Conservation (phyloP, 176 grass and related monocot species). For the Rhynchospora breviuscula region DNA sequence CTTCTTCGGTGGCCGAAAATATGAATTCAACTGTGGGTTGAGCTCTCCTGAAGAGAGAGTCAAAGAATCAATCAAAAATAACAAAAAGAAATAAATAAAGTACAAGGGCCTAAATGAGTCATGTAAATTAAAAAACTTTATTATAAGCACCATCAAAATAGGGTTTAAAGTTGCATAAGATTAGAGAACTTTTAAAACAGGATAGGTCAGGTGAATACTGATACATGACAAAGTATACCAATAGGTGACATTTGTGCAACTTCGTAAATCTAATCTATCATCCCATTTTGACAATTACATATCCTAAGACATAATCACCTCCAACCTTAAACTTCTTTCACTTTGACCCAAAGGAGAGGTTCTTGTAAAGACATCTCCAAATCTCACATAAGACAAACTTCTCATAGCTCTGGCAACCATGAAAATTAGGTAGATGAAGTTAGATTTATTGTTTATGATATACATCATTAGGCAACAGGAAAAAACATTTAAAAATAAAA, state of each 20-base stretch:
- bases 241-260: conserved; percentile 2
- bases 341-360: conserved; percentile 58
- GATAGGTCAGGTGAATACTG: neutral
- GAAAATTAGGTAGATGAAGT: conserved; percentile 5
- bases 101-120: neutral
- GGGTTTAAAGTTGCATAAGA: neutral
- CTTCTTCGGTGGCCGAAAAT: conserved; percentile 93
- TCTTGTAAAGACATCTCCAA: conserved; percentile 95
- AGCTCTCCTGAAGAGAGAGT: conserved; percentile 55
- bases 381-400: conserved; percentile 85
- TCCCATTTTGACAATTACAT: conserved; percentile 3
- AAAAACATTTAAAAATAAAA: conserved; percentile 16
- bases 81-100: conserved; percentile 16
- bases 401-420: conserved; percentile 55
- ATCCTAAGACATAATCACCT: conserved; percentile 11
- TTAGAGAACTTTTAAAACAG: neutral
- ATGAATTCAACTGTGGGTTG: conserved; percentile 86
- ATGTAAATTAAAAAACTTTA: conserved; percentile 14
- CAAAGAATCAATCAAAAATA: conserved; percentile 26
- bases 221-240: neutral
- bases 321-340: conserved; percentile 70
- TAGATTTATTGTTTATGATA: conserved; percentile 5
- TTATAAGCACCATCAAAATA: conserved; percentile 10
- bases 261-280: neutral
- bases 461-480: conserved; percentile 20